A percentile compares a stretch with the other conserved stretches of the same genome.
phyloP scores from a whole-genome alignment of 257 asterid species.

The Craterostigma plantagineum region DNA sequence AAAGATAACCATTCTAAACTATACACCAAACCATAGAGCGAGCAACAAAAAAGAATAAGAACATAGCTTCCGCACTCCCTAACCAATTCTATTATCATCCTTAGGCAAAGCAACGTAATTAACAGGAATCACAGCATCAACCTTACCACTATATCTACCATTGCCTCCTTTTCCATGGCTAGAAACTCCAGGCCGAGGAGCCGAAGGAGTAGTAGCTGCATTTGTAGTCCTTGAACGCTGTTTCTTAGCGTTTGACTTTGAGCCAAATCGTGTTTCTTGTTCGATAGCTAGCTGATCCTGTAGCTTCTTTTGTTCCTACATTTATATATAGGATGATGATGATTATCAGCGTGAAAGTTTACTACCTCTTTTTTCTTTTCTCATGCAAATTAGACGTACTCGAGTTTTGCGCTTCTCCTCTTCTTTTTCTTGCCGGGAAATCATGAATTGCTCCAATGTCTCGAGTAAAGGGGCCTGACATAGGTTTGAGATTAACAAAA shows the following conservation, averaged over 20 bases:
- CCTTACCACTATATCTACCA: conserved; percentile 37
- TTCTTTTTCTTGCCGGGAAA: conserved; percentile 36
- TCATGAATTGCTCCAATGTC: conserved; percentile 37
- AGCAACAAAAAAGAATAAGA: too few species aligned
- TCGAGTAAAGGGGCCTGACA: conserved; percentile 39
- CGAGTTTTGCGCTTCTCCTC: conserved; percentile 60
- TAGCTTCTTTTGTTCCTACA: conserved; percentile 56
- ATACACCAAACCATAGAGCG: too few species aligned
- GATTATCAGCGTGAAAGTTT: neutral
- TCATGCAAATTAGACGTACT: conserved; percentile 18
- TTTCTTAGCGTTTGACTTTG: conserved; percentile 33
- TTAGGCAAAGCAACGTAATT: conserved; percentile 63
- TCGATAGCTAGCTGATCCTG: conserved; percentile 55
- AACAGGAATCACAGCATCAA: conserved; percentile 26
- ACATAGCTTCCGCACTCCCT: too few species aligned
- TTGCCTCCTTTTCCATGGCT: conserved; percentile 19
- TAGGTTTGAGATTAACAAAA: conserved; percentile 2
- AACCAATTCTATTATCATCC: conserved; percentile 17
- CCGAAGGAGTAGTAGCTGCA: conserved; percentile 5
- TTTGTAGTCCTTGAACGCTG: conserved; percentile 28
- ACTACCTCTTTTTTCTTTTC: neutral
- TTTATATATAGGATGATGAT: neutral
- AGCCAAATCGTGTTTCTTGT: conserved; percentile 49
- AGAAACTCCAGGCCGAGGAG: conserved; percentile 23
- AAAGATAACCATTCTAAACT: too few species aligned